A percentile compares a stretch with the other conserved stretches of the same genome.
Conservation (phyloP, 2,329 filamentous ascomycete genomes). For the Colletotrichum sp. region DNA sequence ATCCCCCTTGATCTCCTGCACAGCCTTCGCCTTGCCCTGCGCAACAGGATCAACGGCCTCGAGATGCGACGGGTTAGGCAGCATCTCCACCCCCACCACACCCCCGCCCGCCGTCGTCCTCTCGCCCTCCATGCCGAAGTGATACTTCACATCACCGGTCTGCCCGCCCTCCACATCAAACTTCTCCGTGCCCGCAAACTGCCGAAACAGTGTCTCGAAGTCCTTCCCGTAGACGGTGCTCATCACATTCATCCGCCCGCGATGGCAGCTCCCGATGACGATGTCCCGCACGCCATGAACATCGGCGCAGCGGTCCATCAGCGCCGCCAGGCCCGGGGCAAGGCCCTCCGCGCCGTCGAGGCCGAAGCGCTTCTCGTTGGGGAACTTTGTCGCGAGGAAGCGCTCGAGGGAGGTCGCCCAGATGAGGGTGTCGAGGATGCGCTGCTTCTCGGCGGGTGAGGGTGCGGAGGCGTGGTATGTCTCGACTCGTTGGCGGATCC, state of each 20-base stretch:
- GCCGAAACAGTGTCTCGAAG: slow-evolving; percentile 98
- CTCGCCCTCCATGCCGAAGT: slow-evolving; percentile 99
- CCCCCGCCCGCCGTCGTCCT: slow-evolving; percentile 96
- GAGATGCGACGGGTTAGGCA: slow-evolving; percentile 97
- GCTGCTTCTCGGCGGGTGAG: slow-evolving; percentile 95
- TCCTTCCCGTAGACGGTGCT: slow-evolving; percentile 98
- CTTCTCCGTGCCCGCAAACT: slow-evolving; percentile 88
- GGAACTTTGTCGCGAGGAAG: slow-evolving; percentile 96
- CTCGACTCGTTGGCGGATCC: slow-evolving; percentile 94
- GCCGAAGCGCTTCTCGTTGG: slow-evolving; percentile 99
- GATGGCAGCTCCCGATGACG: slow-evolving; percentile 98
- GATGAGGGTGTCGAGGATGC: slow-evolving; percentile 94
- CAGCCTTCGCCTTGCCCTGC: slow-evolving; percentile 93
- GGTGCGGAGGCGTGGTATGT: slow-evolving; percentile 94
- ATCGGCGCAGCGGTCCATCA: slow-evolving; percentile 97
- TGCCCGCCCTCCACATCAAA: slow-evolving; percentile 80
- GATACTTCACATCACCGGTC: slow-evolving; percentile 98
- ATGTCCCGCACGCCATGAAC: slow-evolving; percentile 94
- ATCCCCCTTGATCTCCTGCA: slow-evolving; percentile 98
- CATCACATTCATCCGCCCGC: slow-evolving; percentile 95
- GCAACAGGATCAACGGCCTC: slow-evolving; percentile 98
- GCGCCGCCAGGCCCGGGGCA: slow-evolving; percentile 97
- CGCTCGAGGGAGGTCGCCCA: slow-evolving; percentile 97
- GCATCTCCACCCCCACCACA: slow-evolving; percentile 94
- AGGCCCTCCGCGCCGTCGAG: slow-evolving; percentile 96